Base-by-base conservation (phyloP, 2,329 filamentous ascomycete species). In the Fonsecaea monophora region DNA sequence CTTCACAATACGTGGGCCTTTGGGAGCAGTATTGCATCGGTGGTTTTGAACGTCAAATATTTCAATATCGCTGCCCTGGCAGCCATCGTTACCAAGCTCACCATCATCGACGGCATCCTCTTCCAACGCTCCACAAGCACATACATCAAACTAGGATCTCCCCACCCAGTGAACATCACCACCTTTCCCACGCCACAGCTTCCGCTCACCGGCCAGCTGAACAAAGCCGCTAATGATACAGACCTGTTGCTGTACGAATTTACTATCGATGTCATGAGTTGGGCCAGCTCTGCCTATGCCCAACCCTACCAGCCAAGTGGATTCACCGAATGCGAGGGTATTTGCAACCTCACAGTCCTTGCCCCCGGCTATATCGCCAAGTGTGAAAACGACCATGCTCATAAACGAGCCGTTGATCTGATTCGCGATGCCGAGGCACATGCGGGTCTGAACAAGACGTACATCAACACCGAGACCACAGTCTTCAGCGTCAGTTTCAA, bases 61-160 rank as follows among this genome's bases (percentile, higher is more conserved):
- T 57, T 64, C 32, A 65, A 64, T 53, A 64, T 48, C 12, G 60
- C 65, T 13, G 66, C 63, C 10, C 60, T 68, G 3, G 64, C 64
- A 1, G 64, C 60, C 18, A 32, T 64, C 21, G 45, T 59, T 10
- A 57, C 60, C 10, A 64, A 64, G 54, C 4, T 64, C 25, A 32
- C 64, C n/a, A 53, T 67, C 53, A 50, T 64, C 30, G 64, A 67
- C 48, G 54, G 60, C n/a, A 50, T 67, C 13, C 64, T 64, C 40
- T 64, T 63, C 32, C 64, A 67, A 35, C 64, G 64, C 12, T 37
- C 64, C 8, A 68, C 66, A 8, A 62, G 57, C 12, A 66, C 66
- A 6, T 50, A 50, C 45, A 10, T 50, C 10, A 25, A 0, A 56
- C 53, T 35, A 35, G 53, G 53, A 34, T 30, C 32, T 10, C 5